These are phyloP conservation scores for Fraxinus albicans DNA, from an alignment of 305 asterid genomes.

Conservation along the genomic window DNA sequence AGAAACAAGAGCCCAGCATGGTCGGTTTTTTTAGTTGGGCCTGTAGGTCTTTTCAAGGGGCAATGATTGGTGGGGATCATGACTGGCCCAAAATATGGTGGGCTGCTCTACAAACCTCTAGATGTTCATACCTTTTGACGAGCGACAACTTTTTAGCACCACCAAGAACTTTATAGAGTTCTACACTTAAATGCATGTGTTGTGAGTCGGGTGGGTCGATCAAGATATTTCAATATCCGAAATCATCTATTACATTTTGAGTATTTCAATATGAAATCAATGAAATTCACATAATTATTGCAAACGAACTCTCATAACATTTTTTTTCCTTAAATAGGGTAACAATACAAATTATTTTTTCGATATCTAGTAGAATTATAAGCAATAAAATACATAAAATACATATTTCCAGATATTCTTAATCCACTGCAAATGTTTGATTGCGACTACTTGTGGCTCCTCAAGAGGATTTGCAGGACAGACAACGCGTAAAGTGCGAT, in stretches of 20 bases:
- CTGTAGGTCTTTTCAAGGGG: not conserved
- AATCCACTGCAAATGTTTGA: not conserved
- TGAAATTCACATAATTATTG: not conserved
- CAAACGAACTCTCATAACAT: not conserved
- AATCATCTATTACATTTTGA: not conserved
- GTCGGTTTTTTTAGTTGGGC: not conserved
- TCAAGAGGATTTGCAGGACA: not conserved
- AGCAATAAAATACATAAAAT: no score
- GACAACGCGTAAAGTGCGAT: not conserved
- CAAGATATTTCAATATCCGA: not conserved
- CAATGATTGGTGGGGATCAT: not conserved
- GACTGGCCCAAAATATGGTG: not conserved
- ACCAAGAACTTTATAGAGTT: not conserved
- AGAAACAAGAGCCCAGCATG: not conserved
- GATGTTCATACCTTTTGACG: not conserved
- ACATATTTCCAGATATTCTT: not conserved
- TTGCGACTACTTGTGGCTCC: not conserved
- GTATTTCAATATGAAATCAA: no score
- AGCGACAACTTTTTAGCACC: not conserved
- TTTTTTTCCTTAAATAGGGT: no score
- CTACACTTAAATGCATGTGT: not conserved
- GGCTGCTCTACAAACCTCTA: not conserved
- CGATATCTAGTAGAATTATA: no score
- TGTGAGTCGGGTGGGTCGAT: not conserved
- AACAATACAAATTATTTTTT: no score